phyloP scores from a whole-genome alignment of 2,329 filamentous ascomycete genomes.

The Colletotrichum agaves region DNA sequence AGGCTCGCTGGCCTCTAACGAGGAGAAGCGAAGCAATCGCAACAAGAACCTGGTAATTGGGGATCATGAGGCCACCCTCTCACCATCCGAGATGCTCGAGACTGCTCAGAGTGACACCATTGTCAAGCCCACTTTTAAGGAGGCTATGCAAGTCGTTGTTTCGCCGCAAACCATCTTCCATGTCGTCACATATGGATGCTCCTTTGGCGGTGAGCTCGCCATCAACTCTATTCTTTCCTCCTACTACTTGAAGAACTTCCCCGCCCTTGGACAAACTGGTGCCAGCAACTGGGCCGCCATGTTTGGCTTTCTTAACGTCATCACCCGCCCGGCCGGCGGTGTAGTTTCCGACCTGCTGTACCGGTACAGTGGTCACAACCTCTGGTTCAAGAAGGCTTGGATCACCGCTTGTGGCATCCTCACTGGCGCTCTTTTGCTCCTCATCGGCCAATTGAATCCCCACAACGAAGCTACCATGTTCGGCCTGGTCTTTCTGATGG shows the following conservation, averaged over 20 bases:
- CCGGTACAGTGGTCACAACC: slow-evolving; percentile 47
- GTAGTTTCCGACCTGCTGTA: slow-evolving; percentile 63
- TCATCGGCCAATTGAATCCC: slow-evolving; percentile 73
- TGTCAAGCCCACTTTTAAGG: slow-evolving; percentile 65
- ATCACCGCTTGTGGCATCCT: slow-evolving; percentile 70
- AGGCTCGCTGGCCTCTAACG: slow-evolving; percentile 44
- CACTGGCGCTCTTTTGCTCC: slow-evolving; percentile 69
- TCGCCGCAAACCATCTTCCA: slow-evolving; percentile 67
- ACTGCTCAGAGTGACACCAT: slow-evolving; percentile 64
- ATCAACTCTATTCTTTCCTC: slow-evolving; percentile 69
- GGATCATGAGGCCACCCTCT: slow-evolving; percentile 58
- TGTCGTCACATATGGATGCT: slow-evolving; percentile 68
- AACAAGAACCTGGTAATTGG: slow-evolving; percentile 49
- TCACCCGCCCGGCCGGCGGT: slow-evolving; percentile 75
- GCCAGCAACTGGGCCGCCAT: slow-evolving; percentile 74
- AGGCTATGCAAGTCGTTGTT: slow-evolving; percentile 56
- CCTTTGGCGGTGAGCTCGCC: slow-evolving; percentile 71
- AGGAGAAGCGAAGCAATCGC: slow-evolving; percentile 48
- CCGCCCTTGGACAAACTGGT: slow-evolving; percentile 64
- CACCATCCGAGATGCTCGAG: slow-evolving; percentile 63
- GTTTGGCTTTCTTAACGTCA: slow-evolving; percentile 79
- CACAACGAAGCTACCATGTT: slow-evolving; percentile 74
- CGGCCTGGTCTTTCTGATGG: slow-evolving; percentile 79
- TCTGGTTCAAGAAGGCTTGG: slow-evolving; percentile 66
- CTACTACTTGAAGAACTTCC: slow-evolving; percentile 71